Conservation (phyloP, 306 rosid species). For the Rosa rugosa region DNA sequence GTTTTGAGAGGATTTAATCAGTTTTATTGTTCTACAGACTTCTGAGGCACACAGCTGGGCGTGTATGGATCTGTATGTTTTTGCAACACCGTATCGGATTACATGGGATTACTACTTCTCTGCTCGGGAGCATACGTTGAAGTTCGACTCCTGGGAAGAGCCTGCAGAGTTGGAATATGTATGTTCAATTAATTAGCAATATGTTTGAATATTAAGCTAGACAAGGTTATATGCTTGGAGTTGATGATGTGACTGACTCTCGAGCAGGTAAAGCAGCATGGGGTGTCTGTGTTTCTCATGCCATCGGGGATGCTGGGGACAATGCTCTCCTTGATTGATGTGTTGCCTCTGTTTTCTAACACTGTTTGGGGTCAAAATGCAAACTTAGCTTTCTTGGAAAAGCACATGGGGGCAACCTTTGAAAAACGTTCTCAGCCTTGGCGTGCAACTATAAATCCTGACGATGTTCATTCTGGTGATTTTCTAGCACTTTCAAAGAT, state of each 20-base stretch:
- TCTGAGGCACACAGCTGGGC: constrained; percentile 96
- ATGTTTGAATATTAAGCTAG: constrained; percentile 20
- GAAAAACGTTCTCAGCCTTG: constrained; percentile 77
- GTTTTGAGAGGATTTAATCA: background rate
- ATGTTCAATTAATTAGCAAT: constrained; percentile 27
- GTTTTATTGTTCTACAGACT: constrained; percentile 48
- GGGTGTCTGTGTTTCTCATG: constrained; percentile 96
- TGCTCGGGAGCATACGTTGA: constrained; percentile 75
- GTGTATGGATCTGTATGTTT: constrained; percentile 96
- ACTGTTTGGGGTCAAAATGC: constrained; percentile 90
- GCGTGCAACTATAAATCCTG: constrained; percentile 68
- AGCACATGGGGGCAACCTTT: constrained; percentile 91
- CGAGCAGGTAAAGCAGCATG: constrained; percentile 92
- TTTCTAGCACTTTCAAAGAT: constrained; percentile 92
- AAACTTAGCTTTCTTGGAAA: constrained; percentile 72
- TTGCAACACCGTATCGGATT: constrained; percentile 89
- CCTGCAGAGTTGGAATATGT: constrained; percentile 97
- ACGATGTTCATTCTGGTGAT: constrained; percentile 92
- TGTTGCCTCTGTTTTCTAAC: constrained; percentile 87
- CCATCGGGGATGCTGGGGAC: constrained; percentile 99
- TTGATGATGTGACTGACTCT: constrained; percentile 24
- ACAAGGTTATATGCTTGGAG: constrained; percentile 8
- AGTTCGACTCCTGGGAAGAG: constrained; percentile 92
- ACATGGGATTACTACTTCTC: constrained; percentile 98
- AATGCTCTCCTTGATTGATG: constrained; percentile 74